phyloP scores from a whole-genome alignment of 129 eudicot genomes.

The Daucus carota region DNA sequence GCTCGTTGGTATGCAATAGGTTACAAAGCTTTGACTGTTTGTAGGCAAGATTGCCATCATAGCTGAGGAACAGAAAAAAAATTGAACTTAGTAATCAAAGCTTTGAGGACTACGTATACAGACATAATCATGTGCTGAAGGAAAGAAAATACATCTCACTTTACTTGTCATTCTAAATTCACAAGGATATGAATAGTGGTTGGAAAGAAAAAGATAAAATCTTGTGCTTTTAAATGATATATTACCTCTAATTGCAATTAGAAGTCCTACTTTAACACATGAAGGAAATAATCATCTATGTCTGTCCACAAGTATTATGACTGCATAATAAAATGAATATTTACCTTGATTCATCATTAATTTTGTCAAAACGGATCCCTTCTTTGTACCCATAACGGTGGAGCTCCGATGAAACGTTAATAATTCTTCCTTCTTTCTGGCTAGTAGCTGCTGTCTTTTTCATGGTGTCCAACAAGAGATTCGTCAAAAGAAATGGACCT shows the following conservation, averaged over 20 bases:
- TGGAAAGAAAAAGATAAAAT: too few species aligned
- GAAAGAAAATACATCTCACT: neutral
- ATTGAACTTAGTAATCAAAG: neutral
- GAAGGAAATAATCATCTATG: neutral
- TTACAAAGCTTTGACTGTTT: conserved; percentile 55
- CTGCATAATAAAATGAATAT: neutral
- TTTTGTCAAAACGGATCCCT: conserved; percentile 51
- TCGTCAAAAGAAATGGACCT: conserved; percentile 59
- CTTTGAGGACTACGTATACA: neutral
- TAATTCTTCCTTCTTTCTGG: conserved; percentile 50
- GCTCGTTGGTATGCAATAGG: conserved; percentile 49
- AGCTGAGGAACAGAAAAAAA: conserved; percentile 25
- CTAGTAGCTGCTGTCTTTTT: conserved; percentile 38
- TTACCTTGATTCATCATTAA: conserved; percentile 41
- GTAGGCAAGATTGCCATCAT: conserved; percentile 27
- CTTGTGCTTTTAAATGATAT: neutral
- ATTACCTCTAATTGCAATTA: neutral
- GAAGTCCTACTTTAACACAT: neutral
- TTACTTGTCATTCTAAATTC: neutral
- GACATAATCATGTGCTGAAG: neutral
- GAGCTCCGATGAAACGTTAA: conserved; percentile 43
- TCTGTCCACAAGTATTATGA: neutral
- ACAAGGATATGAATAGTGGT: neutral
- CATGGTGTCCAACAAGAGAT: conserved; percentile 49
- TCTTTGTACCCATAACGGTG: conserved; percentile 33